These are phyloP conservation scores for Phascolomyces articulosus DNA, from an alignment of 371 early-diverging fungal species.

Conservation along the genomic window DNA sequence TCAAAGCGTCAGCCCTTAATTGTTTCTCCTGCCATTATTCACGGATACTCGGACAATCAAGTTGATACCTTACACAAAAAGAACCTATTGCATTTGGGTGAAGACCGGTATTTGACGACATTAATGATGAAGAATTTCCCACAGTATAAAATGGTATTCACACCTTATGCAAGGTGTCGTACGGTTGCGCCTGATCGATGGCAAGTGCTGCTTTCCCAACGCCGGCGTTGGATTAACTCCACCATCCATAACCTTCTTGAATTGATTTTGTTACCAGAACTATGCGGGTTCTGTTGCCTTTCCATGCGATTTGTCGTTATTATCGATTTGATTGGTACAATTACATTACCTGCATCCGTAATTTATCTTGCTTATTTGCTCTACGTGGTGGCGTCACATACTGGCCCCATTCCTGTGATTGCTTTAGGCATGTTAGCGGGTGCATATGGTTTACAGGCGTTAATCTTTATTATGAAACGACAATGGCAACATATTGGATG, in stretches of 20 bases:
- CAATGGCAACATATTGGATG: slow-evolving; percentile 91
- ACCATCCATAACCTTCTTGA: slow-evolving; percentile 97
- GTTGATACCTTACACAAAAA: slow-evolving; percentile 98
- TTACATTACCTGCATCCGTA: slow-evolving; percentile 95
- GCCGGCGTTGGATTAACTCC: slow-evolving; percentile 99
- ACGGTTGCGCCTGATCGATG: slow-evolving; percentile 95
- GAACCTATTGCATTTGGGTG: slow-evolving; percentile 96
- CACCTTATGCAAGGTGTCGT: slow-evolving; percentile 92
- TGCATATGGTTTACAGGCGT: slow-evolving; percentile 89
- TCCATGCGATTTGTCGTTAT: slow-evolving; percentile 98
- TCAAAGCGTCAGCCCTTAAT: slow-evolving; percentile 68
- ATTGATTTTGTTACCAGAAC: slow-evolving; percentile 85
- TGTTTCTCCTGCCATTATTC: slow-evolving; percentile 77
- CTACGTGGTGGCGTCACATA: slow-evolving; percentile 55
- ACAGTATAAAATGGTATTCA: slow-evolving; percentile 91
- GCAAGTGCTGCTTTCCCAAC: slow-evolving; percentile 90
- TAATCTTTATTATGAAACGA: slow-evolving; percentile 87
- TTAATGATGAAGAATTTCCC: slow-evolving; percentile 97
- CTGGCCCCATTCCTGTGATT: slow-evolving; percentile 61
- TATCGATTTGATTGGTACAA: slow-evolving; percentile 95
- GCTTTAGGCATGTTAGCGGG: slow-evolving; percentile 77
- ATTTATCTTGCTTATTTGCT: slow-evolving; percentile 57
- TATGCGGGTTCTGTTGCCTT: slow-evolving; percentile 98
- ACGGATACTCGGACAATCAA: slow-evolving; percentile 90
- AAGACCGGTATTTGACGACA: slow-evolving; percentile 98